Conservation (phyloP, 192 early-diverging fungal species). For the Podila epigama region DNA sequence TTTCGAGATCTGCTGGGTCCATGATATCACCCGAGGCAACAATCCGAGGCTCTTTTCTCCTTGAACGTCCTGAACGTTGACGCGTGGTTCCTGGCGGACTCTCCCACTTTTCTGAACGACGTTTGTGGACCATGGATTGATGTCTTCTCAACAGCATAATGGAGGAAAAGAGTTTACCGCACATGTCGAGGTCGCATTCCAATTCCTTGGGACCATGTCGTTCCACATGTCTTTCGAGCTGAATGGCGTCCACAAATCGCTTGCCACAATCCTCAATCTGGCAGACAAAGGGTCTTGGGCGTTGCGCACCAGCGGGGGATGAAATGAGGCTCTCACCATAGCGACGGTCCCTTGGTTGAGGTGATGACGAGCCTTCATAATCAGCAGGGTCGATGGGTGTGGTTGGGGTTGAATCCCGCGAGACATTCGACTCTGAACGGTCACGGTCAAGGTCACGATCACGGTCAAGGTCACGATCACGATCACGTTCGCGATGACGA, state of each 20-base stretch:
- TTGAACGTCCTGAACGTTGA: conserved; percentile 37
- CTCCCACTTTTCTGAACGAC: conserved; percentile 48
- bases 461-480: too few species aligned
- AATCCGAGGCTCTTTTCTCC: conserved; percentile 40
- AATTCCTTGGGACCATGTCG: conserved; percentile 47
- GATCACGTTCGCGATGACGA: too few species aligned
- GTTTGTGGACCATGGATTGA: conserved; percentile 48
- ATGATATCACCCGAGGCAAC: conserved; percentile 50
- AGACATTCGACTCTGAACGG: conserved; percentile 26
- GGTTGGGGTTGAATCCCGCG: conserved; percentile 35
- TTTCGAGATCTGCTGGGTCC: conserved; percentile 25
- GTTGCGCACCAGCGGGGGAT: conserved; percentile 14
- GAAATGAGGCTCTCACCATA: conserved; percentile 6
- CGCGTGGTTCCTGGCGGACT: conserved; percentile 36
- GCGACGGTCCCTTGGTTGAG: conserved; percentile 4
- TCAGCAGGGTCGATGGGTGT: conserved; percentile 12
- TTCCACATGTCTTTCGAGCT: conserved; percentile 40
- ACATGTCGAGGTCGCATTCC: conserved; percentile 44
- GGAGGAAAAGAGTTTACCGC: conserved; percentile 41
- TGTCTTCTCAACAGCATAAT: conserved; percentile 45
- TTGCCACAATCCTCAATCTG: conserved; percentile 49
- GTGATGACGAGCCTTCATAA: conserved; percentile 6
- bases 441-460: conserved; percentile 17
- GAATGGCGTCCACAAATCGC: conserved; percentile 44
- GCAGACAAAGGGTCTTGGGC: conserved; percentile 39